Percentiles rank a stretch among this genome's conserved stretches.
These are phyloP conservation scores for Phaffia australis DNA, from an alignment of 768 basidiomycete species.

Conservation along the genomic window DNA sequence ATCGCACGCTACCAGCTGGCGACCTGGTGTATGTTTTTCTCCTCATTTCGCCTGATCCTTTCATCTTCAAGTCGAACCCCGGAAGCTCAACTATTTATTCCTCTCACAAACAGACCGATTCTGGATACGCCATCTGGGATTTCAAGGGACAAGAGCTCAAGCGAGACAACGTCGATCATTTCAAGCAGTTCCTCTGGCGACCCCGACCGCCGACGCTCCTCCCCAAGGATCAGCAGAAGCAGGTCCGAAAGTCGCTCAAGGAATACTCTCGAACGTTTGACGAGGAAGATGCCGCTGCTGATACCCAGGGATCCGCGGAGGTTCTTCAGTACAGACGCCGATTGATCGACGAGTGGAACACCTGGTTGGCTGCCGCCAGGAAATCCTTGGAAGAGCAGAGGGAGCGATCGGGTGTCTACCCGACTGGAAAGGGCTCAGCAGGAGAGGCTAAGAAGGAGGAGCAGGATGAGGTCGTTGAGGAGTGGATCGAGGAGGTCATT, in stretches of 20 bases:
- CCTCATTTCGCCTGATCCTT: conserved; percentile 1
- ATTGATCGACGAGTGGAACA: conserved; percentile 97
- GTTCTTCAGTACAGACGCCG: conserved; percentile 79
- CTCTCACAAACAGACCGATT: conserved; percentile 59
- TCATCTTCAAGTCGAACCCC: background rate
- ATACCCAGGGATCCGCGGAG: conserved; percentile 88
- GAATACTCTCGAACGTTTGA: conserved; percentile 88
- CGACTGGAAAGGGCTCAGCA: conserved; percentile 29
- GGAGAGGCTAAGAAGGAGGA: conserved; percentile 34
- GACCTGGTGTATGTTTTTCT: conserved; percentile 59
- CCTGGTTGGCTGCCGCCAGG: conserved; percentile 71
- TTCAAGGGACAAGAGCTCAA: conserved; percentile 84
- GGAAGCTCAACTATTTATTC: background rate
- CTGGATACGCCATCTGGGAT: conserved; percentile 94
- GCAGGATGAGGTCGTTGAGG: conserved; percentile 66
- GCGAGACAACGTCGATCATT: conserved; percentile 76
- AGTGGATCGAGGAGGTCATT: conserved; percentile 85
- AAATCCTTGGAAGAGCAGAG: conserved; percentile 53
- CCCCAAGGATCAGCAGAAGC: conserved; percentile 73
- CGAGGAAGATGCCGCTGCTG: conserved; percentile 91
- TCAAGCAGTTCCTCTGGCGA: conserved; percentile 99
- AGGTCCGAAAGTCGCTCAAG: conserved; percentile 73
- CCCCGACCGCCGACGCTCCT: conserved; percentile 84
- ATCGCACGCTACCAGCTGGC: conserved; percentile 90
- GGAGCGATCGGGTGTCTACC: conserved; percentile 38